phyloP scores from a whole-genome alignment of 2,329 filamentous ascomycete genomes.

The Dissoconium aciculare region DNA sequence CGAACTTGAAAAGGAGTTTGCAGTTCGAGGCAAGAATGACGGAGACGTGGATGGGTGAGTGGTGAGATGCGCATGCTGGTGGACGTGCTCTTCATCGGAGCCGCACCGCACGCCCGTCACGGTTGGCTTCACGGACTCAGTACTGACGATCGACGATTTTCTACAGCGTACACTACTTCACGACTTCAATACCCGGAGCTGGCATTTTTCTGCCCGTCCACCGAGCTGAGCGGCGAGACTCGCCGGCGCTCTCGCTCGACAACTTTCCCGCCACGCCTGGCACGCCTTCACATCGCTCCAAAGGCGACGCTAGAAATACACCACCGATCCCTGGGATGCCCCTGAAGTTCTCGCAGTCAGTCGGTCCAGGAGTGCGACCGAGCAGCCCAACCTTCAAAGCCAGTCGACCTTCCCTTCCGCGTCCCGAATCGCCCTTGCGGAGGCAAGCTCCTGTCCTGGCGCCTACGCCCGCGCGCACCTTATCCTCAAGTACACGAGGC shows the following conservation, averaged over 20 bases:
- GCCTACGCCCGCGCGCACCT: conserved; percentile 43
- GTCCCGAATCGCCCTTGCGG: conserved; percentile 67
- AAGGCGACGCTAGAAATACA: conserved; percentile 28
- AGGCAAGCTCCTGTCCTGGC: conserved; percentile 46
- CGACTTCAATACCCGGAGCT: conserved; percentile 59
- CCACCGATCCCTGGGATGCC: conserved; percentile 33
- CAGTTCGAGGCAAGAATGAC: conserved; percentile 77
- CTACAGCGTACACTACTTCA: conserved; percentile 55
- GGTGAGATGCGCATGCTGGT: not conserved
- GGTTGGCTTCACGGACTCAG: no score
- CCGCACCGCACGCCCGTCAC: no score
- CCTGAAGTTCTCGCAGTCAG: conserved; percentile 79
- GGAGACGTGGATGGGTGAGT: conserved; percentile 83
- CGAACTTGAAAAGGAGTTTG: conserved; percentile 69
- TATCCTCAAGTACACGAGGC: conserved; percentile 36
- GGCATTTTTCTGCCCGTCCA: conserved; percentile 86
- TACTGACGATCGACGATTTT: no score
- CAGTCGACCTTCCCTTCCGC: conserved; percentile 62
- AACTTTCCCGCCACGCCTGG: conserved; percentile 53
- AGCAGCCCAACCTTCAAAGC: conserved; percentile 57
- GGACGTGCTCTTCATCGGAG: no score
- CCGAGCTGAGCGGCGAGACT: conserved; percentile 58
- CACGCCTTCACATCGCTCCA: conserved; percentile 44
- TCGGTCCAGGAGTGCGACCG: conserved; percentile 56
- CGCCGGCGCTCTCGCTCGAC: conserved; percentile 37